Conservation (phyloP, 176 grass and related monocot genomes). For the Avena sativa region DNA sequence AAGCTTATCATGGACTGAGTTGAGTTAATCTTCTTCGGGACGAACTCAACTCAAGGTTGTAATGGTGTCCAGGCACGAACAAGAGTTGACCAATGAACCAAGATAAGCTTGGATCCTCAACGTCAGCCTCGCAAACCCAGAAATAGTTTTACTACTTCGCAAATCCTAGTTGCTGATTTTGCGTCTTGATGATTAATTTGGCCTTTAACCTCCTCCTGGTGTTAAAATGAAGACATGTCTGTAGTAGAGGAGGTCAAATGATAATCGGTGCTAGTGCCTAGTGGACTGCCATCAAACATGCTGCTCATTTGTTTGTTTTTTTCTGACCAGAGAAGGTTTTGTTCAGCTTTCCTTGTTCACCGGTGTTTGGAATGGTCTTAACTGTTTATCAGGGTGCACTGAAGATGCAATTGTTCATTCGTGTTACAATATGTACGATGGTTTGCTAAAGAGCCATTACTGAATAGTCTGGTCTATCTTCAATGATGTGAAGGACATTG, state of each 20-base stretch:
- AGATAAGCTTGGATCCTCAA: conserved; percentile 35
- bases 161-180: conserved; percentile 34
- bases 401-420: neutral
- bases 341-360: neutral
- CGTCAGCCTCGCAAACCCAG: neutral
- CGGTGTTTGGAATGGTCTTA: neutral
- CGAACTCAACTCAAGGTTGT: neutral
- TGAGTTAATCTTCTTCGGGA: conserved; percentile 17
- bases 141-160: conserved; percentile 8
- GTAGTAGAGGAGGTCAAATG: neutral
- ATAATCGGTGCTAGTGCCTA: neutral
- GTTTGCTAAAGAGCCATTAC: neutral
- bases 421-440: neutral
- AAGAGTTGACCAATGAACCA: conserved; percentile 40
- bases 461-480: neutral
- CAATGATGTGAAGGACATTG: neutral
- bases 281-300: neutral
- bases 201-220: neutral
- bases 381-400: neutral
- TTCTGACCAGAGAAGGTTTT: neutral
- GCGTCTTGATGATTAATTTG: neutral
- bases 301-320: neutral
- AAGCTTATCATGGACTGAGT: neutral
- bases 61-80: neutral
- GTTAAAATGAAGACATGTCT: neutral